A percentile compares a stretch with the other conserved stretches of the same genome.
These are phyloP conservation scores for Penicillium polonicum DNA, from an alignment of 2,329 filamentous ascomycete genomes.

Conservation along the genomic window DNA sequence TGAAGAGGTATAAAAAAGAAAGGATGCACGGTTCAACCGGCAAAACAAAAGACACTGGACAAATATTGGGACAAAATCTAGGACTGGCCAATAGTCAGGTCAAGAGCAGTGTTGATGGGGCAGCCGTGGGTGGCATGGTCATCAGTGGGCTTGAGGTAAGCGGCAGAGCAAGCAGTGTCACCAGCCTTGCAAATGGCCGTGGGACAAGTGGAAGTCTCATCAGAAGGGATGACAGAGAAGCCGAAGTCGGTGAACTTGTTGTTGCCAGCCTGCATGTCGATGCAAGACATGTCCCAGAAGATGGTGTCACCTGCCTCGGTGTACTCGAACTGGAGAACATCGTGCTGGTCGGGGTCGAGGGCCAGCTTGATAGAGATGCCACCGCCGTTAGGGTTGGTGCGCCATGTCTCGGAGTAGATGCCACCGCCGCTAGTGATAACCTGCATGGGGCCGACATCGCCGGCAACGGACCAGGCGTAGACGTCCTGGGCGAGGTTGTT, in stretches of 20 bases:
- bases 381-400: slow-evolving; percentile 39
- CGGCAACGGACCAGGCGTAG: slow-evolving; percentile 44
- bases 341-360: slow-evolving; percentile 28
- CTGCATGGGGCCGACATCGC: slow-evolving; percentile 36
- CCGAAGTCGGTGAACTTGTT: slow-evolving; percentile 37
- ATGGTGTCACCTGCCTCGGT: slow-evolving; percentile 34
- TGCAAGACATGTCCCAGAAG: slow-evolving; percentile 44
- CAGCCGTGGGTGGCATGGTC: slow-evolving; percentile 45
- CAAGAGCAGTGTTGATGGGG: slow-evolving; percentile 35
- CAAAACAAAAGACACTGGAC: slow-evolving; percentile 4
- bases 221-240: slow-evolving; percentile 36
- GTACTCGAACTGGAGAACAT: slow-evolving; percentile 47
- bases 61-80: neutral
- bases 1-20: slow-evolving; percentile 10
- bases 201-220: slow-evolving; percentile 30
- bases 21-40: slow-evolving; percentile 29
- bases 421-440: slow-evolving; percentile 36
- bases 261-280: slow-evolving; percentile 34
- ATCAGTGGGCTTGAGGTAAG: slow-evolving; percentile 43
- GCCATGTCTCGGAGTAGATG: slow-evolving; percentile 37
- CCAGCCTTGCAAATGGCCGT: slow-evolving; percentile 38
- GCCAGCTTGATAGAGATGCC: slow-evolving; percentile 46
- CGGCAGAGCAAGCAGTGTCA: slow-evolving; percentile 36
- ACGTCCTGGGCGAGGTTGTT: slow-evolving; percentile 40
- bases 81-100: slow-evolving; percentile 35